These are phyloP conservation scores for Samsoniella hepiali DNA, from an alignment of 2,329 filamentous ascomycete species.

Conservation along the genomic window DNA sequence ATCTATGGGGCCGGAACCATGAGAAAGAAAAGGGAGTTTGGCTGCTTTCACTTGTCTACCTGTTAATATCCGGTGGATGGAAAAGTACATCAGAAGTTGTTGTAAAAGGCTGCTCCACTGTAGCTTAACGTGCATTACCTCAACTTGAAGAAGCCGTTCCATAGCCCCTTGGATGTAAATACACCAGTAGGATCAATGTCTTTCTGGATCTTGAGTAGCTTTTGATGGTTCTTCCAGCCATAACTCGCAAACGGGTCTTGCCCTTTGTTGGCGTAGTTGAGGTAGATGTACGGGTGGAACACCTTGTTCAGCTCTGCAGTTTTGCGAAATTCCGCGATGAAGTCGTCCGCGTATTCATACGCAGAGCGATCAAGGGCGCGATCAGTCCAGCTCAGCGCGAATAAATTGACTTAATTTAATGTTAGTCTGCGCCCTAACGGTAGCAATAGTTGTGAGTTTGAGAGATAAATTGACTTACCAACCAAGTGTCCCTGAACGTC, in stretches of 20 bases:
- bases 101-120: not conserved
- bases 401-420: not conserved
- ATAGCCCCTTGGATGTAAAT: constrained; percentile 6
- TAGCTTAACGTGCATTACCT: not conserved
- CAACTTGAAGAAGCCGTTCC: constrained; percentile 10
- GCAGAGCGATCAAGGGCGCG: not conserved
- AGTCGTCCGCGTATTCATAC: not conserved
- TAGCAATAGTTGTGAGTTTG: not conserved
- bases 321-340: not conserved
- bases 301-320: not conserved
- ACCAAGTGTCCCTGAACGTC: not conserved
- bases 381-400: not conserved
- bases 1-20: no score
- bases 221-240: not conserved
- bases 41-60: no score
- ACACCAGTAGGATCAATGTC: constrained; percentile 1
- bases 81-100: not conserved
- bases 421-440: not conserved
- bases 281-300: not conserved
- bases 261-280: not conserved
- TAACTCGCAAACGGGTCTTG: not conserved
- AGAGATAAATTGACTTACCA: not conserved
- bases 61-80: not conserved
- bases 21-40: no score
- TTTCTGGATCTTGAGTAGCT: not conserved